Evolutionary conservation across 2,329 filamentous ascomycete species (phyloP), one percentile per base, ranked within the genome.

Genomic region (Leptosphaerulina australis): DNA sequence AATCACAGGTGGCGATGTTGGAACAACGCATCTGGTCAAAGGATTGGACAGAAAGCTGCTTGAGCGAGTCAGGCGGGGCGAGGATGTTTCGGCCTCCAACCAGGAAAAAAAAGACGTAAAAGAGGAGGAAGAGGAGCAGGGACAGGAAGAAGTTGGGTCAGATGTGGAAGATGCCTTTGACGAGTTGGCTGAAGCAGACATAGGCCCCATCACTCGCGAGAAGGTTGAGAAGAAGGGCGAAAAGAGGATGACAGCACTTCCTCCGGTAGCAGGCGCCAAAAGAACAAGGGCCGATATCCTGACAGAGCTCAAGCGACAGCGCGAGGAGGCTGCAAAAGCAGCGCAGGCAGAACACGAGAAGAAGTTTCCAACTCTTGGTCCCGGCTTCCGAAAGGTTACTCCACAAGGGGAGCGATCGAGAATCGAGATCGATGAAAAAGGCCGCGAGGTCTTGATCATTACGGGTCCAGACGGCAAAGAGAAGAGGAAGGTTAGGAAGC

Each of bases 11-110:
- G 93, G 92, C 6, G 88, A 96, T 69, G 74, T 92, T 17, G 78
- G 78, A 11, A 90, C 85, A 62, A 96, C 91, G 11, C 91, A 96
- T 78, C 75, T 97, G 58, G 87, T 97, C 37, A 97, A 97, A 69
- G 94, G 94, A 0, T 75, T 99, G 39, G 94, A 99, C 73, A 88
- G 91, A 69, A 88, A 88, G 70, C 77, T 97, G 10, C 76, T 92
- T 21, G 83, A 88, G 70, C 80, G 86, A 59, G 81, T 88, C 52
- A 81, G 82, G 53, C 81, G 80, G 46, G 89, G 88, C 30, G 88
- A 91, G 69, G 74, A 79, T 68, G 76, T 79, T 4, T 50, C 75
- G 17, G 59, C 51, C 10, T 46, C 44, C 6, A 41, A 45, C 37
- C 46, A 81, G 2, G 79, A 58, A 71, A 66, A 70, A 41, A 62